Conservation (phyloP, 768 basidiomycete genomes). For the Pleurotus citrinopileatus region DNA sequence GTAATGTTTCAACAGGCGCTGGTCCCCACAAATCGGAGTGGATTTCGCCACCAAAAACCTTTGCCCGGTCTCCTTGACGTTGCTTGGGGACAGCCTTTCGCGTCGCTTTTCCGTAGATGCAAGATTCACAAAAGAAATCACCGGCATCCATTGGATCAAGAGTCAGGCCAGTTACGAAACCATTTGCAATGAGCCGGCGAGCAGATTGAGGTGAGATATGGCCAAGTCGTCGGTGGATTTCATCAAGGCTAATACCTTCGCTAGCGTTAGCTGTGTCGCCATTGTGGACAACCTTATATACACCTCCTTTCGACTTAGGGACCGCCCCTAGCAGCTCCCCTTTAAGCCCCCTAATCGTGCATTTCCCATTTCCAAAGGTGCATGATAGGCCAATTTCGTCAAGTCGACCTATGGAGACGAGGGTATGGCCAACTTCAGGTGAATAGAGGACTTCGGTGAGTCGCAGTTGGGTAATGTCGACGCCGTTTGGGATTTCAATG, state of each 20-base stretch:
- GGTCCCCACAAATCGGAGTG: conserved; percentile 39
- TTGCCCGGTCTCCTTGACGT: conserved; percentile 14
- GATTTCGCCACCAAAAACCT: conserved; percentile 27
- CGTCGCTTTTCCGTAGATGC: conserved; percentile 22
- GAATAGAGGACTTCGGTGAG: conserved; percentile 34
- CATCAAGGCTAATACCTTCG: conserved; percentile 21
- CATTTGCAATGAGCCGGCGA: neutral
- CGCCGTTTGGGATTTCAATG: conserved; percentile 19
- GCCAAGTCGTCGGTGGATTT: conserved; percentile 14
- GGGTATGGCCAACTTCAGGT: conserved; percentile 33
- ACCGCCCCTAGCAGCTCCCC: conserved; percentile 19
- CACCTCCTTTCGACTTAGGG: conserved; percentile 20
- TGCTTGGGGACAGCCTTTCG: conserved; percentile 19
- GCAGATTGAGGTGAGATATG: conserved; percentile 8
- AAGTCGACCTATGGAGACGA: conserved; percentile 32
- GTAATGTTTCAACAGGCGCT: conserved; percentile 18
- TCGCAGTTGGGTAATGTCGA: conserved; percentile 12
- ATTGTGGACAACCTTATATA: conserved; percentile 22
- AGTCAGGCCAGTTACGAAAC: neutral
- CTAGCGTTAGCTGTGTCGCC: conserved; percentile 8
- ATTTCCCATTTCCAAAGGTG: conserved; percentile 28
- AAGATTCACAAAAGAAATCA: conserved; percentile 21
- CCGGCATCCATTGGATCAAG: neutral
- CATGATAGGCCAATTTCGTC: conserved; percentile 27
- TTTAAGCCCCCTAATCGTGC: conserved; percentile 18